Percentiles rank a stretch among this genome's conserved stretches.
Conservation (phyloP, 2,329 filamentous ascomycete genomes). For the Gremmenia infestans region DNA sequence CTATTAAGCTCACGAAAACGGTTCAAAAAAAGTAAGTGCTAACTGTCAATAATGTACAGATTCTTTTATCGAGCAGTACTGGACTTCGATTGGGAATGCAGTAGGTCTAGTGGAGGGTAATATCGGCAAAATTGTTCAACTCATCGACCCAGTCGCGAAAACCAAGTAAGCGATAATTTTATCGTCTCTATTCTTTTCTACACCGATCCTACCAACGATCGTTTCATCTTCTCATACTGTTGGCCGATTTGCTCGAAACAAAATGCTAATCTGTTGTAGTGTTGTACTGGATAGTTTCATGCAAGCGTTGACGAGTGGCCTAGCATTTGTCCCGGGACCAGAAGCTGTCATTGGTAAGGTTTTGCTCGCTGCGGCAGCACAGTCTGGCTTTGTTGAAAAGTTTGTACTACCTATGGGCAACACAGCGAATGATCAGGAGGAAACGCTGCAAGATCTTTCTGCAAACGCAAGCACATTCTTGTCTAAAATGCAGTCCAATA, state of each 20-base stretch:
- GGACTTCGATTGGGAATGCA: background rate
- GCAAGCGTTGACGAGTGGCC: background rate
- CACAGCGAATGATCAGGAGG: background rate
- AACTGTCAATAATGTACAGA: background rate
- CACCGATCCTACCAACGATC: no score
- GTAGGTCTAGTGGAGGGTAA: background rate
- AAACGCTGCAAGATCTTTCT: background rate
- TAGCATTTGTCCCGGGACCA: background rate
- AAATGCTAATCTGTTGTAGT: no score
- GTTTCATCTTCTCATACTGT: no score
- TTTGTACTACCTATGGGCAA: background rate
- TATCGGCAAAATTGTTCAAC: background rate
- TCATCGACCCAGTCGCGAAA: background rate
- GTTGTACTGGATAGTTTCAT: background rate
- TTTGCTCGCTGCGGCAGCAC: background rate
- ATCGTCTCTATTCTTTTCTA: no score
- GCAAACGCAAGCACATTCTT: background rate
- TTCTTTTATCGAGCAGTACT: background rate
- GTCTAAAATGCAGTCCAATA: background rate
- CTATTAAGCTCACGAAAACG: background rate
- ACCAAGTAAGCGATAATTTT: background rate
- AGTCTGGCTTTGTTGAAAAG: background rate
- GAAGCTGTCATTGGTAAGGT: background rate
- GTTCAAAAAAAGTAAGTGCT: background rate
- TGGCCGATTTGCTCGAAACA: no score